Base-by-base conservation (phyloP, 305 asterid species). In the Coffea humblotiana region DNA sequence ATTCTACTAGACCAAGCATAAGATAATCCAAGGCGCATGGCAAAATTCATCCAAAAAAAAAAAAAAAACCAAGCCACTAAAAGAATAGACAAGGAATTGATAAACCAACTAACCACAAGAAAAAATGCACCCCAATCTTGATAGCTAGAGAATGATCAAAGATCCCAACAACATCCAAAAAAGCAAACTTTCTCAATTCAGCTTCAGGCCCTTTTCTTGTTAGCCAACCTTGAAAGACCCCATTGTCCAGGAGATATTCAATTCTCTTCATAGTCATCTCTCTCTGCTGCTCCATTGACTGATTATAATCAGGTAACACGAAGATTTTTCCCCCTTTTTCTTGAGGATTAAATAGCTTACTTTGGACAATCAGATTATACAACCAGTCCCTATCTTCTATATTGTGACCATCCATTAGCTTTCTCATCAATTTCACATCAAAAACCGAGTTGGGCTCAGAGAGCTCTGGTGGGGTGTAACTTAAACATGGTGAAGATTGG, bases 221-320 rank as follows among this genome's bases (percentile, higher is more conserved):
- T 29, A 94, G 88, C 98, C 97, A 96, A 8, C 94, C 89, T 74
- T 85, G 78, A 49, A 91, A 92, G 54, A 90, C 95, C 64, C 97
- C 97, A 65, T 84, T 90, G 83, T 91, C 95, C 83, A 84, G 66
- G 81, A 96, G 81, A 74, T 86, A 92, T 89, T 80, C 86, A 86
- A 96, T 90, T 68, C 99, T 89, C 90, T 86, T 89, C 99, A 94
- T 91, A 18, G 98, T 96, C 82, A 96, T 87, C 91, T 92, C 98
- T 83, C 98, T 93, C 85, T 96, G 98, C 79, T 92, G 96, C 88
- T 94, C 99, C 95, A 94, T 96, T 52, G 98, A 87, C 83, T 94
- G 98, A 72, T 91, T 92, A 60, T 90, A 94, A 87, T 96, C 98
- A 32, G 98, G 97, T 65, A 81, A 87, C 18, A 89, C 91, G 76